Base-by-base conservation (phyloP, 768 basidiomycete species). In the Trametes meyenii region DNA sequence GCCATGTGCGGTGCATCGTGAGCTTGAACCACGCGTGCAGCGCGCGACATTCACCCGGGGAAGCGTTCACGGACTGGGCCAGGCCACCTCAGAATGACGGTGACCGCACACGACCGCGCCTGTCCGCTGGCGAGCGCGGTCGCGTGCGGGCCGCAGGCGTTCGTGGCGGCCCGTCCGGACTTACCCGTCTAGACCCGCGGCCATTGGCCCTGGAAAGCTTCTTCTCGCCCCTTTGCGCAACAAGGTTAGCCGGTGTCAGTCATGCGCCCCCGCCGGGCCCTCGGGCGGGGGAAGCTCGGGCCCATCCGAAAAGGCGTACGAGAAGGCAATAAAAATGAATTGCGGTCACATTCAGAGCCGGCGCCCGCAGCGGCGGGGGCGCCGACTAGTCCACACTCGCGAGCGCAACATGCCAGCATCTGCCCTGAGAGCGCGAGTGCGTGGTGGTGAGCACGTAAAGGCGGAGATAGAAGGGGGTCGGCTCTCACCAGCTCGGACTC, bases 31-130 rank as follows among this genome's bases (percentile, higher is more conserved):
- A 64, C 50, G 58, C 43, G 58, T 33, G 42, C 43, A 33, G 29
- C 48, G 48, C 10, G 58, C 62, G 58, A 64, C 19, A 48, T 60
- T 56, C 53, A 40, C 33, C 62, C 58, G 57, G 42, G 12, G 58
- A 40, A 60, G 42, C 21, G 50, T 53, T 39, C 36, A 42, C 21
- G 46, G 40, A 33, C 14, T 33, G 29, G 62, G 24, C 57, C 17
- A 51, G 49, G 13, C 40, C 21, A 24, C 14, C 45, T n/a, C n/a
- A n/a, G 14, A 7, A n/a, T 39, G 55, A 21, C 19, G n/a, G n/a
- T n/a, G 21, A 52, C 24, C 21, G 21, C 21, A 24, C 45, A 23
- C 8, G 45, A 39, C 7, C 17, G 4, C 39, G 35, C 7, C 10
- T 40, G 10, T 43, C 5, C 42, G 43, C 29, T 29, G 40, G 42